Percentiles rank a stretch among this genome's conserved stretches.
Conservation (phyloP, 208 protist species). For the Lotmaria passim region DNA sequence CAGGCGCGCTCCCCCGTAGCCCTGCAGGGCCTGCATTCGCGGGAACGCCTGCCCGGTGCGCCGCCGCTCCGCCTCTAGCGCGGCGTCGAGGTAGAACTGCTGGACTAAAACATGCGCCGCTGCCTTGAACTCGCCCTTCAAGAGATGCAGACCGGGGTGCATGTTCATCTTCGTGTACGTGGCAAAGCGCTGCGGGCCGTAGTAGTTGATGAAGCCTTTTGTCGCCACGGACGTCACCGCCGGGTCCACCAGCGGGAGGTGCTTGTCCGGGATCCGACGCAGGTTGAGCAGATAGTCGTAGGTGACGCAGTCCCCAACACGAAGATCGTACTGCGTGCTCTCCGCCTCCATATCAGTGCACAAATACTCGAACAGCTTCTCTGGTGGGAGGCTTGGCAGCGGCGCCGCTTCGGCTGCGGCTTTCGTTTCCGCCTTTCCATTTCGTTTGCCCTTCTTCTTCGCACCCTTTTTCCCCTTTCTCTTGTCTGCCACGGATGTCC, state of each 20-base stretch:
- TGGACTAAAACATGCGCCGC: slow-evolving; percentile 88
- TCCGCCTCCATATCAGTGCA: slow-evolving; percentile 84
- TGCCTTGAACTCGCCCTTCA: slow-evolving; percentile 83
- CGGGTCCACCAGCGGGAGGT: slow-evolving; percentile 64
- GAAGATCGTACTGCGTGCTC: slow-evolving; percentile 59
- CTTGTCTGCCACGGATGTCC: slow-evolving; percentile 3
- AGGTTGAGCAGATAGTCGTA: slow-evolving; percentile 81
- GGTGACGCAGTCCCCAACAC: slow-evolving; percentile 63
- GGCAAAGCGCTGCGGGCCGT: slow-evolving; percentile 77
- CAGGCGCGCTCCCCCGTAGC: slow-evolving; percentile 51
- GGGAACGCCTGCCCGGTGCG: slow-evolving; percentile 55
- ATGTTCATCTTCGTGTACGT: slow-evolving; percentile 85
- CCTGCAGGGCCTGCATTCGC: slow-evolving; percentile 43
- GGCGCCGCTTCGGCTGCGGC: slow-evolving; percentile 10
- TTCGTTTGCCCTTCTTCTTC: slow-evolving; percentile 33
- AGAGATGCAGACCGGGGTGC: slow-evolving; percentile 84
- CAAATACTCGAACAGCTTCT: slow-evolving; percentile 83
- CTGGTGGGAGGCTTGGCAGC: slow-evolving; percentile 47
- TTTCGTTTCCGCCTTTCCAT: slow-evolving; percentile 10
- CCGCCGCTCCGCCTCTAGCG: slow-evolving; percentile 62
- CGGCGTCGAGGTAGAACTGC: slow-evolving; percentile 85
- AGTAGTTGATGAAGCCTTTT: slow-evolving; percentile 93
- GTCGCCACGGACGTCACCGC: slow-evolving; percentile 61
- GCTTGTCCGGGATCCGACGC: slow-evolving; percentile 62
- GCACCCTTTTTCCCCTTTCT: slow-evolving; percentile 26